Conservation (phyloP, 2,329 filamentous ascomycete species). For the Penicillium sp. region DNA sequence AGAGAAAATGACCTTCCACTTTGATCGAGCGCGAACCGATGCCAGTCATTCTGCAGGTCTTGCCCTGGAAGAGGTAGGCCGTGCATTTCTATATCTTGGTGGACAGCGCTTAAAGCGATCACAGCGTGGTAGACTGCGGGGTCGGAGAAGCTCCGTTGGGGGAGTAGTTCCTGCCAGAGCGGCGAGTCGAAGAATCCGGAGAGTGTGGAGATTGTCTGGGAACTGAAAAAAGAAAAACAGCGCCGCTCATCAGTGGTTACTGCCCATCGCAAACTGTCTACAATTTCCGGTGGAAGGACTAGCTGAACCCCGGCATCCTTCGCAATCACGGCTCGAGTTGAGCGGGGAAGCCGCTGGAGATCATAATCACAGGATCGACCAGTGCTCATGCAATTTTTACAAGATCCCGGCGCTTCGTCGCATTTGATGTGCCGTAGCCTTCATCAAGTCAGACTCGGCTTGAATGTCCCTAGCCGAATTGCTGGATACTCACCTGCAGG, state of each 20-base stretch:
- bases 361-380: conserved; percentile 46
- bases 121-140: conserved; percentile 18
- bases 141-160: conserved; percentile 10
- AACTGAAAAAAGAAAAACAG: conserved; percentile 25
- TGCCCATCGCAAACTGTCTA: conserved; percentile 4
- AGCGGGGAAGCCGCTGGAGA: conserved; percentile 18
- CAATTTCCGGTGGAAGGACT: background rate
- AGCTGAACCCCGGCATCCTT: background rate
- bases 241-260: conserved; percentile 25
- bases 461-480: background rate
- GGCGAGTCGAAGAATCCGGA: conserved; percentile 20
- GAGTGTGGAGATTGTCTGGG: conserved; percentile 23
- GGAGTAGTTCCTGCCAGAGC: conserved; percentile 15
- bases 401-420: conserved; percentile 41
- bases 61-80: conserved; percentile 7
- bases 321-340: background rate
- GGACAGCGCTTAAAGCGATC: conserved; percentile 12
- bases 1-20: background rate
- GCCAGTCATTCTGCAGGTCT: conserved; percentile 12
- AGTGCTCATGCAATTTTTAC: conserved; percentile 41
- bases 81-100: conserved; percentile 4
- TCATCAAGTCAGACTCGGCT: background rate
- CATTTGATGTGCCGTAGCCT: conserved; percentile 24
- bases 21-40: conserved; percentile 19
- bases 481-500: conserved; percentile 8